phyloP scores from a whole-genome alignment of 2,329 filamentous ascomycete genomes.

The Fulvia fulva region DNA sequence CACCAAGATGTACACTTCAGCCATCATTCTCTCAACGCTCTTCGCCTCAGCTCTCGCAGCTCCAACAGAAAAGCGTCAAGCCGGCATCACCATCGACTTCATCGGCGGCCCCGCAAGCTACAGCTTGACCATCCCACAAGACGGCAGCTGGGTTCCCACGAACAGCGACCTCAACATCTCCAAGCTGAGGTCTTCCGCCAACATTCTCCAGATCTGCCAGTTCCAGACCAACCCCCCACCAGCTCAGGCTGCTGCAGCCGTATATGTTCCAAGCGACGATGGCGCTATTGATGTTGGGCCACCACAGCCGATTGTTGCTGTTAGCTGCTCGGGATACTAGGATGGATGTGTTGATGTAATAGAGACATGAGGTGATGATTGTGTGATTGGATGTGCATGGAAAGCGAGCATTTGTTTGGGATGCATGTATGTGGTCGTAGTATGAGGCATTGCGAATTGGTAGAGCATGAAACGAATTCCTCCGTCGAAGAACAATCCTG shows the following conservation, averaged over 20 bases:
- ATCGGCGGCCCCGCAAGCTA: conserved; percentile 10
- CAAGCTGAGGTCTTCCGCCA: conserved; percentile 1
- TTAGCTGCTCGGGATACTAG: not conserved
- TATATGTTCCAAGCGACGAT: conserved; percentile 6
- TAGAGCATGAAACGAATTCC: too few relatives aligned
- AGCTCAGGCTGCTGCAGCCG: conserved; percentile 2
- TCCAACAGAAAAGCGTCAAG: not conserved
- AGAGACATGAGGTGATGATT: not conserved
- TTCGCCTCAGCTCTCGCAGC: conserved; percentile 5
- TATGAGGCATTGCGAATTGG: too few relatives aligned
- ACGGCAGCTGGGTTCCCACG: not conserved
- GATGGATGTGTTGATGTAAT: not conserved
- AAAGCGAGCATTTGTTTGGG: not conserved
- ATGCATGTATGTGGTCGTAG: too few relatives aligned
- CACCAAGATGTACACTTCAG: conserved; percentile 5
- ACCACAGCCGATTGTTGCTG: conserved; percentile 11
- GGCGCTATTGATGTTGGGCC: conserved; percentile 7
- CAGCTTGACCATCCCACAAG: conserved; percentile 2
- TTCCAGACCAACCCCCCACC: conserved; percentile 7
- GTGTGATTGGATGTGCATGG: not conserved
- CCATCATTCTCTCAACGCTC: not conserved
- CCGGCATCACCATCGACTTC: conserved; percentile 5
- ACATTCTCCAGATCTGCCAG: conserved; percentile 1
- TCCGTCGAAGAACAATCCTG: too few relatives aligned
- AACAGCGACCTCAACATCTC: conserved; percentile 9